A percentile compares a stretch with the other conserved stretches of the same genome.
phyloP scores from a whole-genome alignment of 352 stramenopile species.

The Globisporangium emineosum region DNA sequence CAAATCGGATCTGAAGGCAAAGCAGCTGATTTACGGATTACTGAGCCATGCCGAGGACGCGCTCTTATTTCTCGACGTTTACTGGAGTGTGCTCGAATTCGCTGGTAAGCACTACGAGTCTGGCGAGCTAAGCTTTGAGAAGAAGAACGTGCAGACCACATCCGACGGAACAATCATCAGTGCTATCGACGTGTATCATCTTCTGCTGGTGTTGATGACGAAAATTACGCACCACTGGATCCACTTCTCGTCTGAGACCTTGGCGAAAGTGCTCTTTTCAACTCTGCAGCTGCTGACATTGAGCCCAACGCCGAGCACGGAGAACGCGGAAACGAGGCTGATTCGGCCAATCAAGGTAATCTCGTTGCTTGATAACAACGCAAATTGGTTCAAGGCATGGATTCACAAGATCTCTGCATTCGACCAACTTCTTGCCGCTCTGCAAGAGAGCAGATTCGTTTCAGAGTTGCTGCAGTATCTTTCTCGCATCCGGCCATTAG shows the following conservation, averaged over 20 bases:
- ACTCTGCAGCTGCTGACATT: slow-evolving; percentile 47
- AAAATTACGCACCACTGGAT: slow-evolving; percentile 48
- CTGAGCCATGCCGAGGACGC: slow-evolving; percentile 46
- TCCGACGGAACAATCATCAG: slow-evolving; percentile 9
- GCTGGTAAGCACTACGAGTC: slow-evolving; percentile 24
- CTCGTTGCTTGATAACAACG: slow-evolving; percentile 26
- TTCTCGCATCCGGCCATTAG: slow-evolving; percentile 33
- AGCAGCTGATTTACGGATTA: slow-evolving; percentile 37
- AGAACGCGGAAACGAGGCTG: slow-evolving; percentile 22
- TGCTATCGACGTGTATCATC: slow-evolving; percentile 38
- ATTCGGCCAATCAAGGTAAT: slow-evolving; percentile 30
- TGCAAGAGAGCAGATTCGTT: slow-evolving; percentile 34
- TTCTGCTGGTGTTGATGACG: slow-evolving; percentile 36
- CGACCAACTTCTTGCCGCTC: slow-evolving; percentile 35
- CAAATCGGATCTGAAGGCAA: slow-evolving; percentile 16
- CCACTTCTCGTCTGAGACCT: slow-evolving; percentile 41
- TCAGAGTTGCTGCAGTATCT: slow-evolving; percentile 40
- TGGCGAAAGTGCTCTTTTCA: slow-evolving; percentile 37
- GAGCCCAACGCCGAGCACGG: slow-evolving; percentile 24
- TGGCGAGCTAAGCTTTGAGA: slow-evolving; percentile 28
- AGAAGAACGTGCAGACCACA: slow-evolving; percentile 14
- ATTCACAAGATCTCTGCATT: slow-evolving; percentile 31
- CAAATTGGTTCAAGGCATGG: slow-evolving; percentile 52
- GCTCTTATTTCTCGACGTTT: slow-evolving; percentile 45
- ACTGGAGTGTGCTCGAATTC: slow-evolving; percentile 45